These are phyloP conservation scores for Haplographium delicatum DNA, from an alignment of 495 filamentous ascomycete genomes.

Conservation along the genomic window DNA sequence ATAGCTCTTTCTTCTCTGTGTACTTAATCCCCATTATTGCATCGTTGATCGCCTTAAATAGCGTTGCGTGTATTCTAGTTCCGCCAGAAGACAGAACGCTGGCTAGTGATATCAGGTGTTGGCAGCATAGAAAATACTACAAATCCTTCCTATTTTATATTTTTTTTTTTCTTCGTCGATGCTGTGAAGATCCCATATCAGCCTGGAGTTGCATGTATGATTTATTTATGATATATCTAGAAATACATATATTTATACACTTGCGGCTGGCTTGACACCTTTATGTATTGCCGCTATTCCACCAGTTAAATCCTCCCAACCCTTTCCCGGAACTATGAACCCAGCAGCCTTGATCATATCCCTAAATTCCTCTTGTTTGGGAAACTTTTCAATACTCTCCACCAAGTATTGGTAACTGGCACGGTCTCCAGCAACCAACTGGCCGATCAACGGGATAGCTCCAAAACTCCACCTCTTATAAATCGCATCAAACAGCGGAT, in stretches of 20 bases:
- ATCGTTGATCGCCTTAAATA: conserved; percentile 22
- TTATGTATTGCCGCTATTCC: conserved; percentile 96
- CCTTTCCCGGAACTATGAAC: conserved; percentile 74
- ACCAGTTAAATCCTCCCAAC: conserved; percentile 82
- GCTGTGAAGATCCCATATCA: background rate
- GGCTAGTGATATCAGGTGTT: conserved; percentile 15
- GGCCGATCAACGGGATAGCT: conserved; percentile 90
- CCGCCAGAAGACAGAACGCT: conserved; percentile 18
- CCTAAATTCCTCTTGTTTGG: conserved; percentile 74
- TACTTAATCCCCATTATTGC: conserved; percentile 24
- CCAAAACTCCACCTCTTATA: conserved; percentile 97
- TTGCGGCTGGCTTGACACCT: conserved; percentile 71
- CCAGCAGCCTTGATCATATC: conserved; percentile 86
- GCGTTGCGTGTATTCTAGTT: conserved; percentile 31
- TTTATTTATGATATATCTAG: background rate
- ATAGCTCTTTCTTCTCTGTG: conserved; percentile 27
- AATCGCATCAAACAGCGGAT: conserved; percentile 67
- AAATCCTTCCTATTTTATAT: conserved; percentile 18
- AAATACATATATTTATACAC: conserved; percentile 2
- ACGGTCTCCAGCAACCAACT: conserved; percentile 88
- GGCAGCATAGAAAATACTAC: conserved; percentile 26
- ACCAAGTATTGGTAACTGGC: conserved; percentile 98
- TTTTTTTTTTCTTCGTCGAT: background rate
- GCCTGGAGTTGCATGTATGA: conserved; percentile 2
- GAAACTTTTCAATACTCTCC: conserved; percentile 94